Evolutionary conservation across 2,329 filamentous ascomycete genomes (phyloP).

Genomic region (Monosporascus ibericus): DNA sequence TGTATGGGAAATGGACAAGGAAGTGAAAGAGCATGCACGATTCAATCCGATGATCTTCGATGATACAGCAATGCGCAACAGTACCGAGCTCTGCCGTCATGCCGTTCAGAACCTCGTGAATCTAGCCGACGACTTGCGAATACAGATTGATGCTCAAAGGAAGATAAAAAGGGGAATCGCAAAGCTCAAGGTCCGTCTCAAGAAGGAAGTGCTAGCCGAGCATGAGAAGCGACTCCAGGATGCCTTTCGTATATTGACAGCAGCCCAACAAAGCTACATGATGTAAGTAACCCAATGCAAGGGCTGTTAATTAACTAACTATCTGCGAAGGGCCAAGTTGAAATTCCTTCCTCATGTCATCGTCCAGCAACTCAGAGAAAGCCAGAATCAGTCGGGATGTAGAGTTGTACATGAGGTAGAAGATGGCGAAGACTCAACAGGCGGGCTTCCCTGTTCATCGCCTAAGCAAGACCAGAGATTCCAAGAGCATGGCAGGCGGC

Average conservation of each 20-base stretch:
- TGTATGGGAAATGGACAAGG: conserved; percentile 1
- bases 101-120: not conserved
- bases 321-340: not conserved
- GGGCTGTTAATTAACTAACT: not conserved
- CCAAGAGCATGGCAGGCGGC: too few relatives aligned
- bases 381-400: not conserved
- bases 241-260: not conserved
- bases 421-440: not conserved
- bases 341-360: not conserved
- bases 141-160: not conserved
- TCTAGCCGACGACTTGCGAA: not conserved
- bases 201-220: not conserved
- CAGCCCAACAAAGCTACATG: not conserved
- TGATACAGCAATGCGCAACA: not conserved
- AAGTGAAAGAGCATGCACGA: not conserved
- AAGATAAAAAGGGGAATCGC: not conserved
- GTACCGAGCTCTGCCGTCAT: not conserved
- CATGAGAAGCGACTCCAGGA: not conserved
- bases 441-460: too few relatives aligned
- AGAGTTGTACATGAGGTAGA: not conserved
- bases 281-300: not conserved
- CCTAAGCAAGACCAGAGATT: too few relatives aligned
- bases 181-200: not conserved
- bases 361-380: not conserved
- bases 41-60: not conserved